Evolutionary conservation across 768 basidiomycete genomes (phyloP).

Genomic region (Serendipita vermifera): DNA sequence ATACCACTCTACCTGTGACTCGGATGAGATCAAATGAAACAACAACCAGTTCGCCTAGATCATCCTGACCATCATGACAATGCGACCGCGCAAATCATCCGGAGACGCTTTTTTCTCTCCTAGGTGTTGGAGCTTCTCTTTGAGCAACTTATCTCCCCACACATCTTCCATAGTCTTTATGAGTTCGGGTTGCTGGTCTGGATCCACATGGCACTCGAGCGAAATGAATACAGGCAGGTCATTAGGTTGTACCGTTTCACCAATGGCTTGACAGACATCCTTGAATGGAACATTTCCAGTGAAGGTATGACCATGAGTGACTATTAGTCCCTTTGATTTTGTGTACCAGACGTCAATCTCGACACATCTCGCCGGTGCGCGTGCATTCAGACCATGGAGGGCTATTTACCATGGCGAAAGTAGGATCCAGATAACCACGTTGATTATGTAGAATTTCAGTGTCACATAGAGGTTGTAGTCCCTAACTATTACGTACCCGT

Average conservation of each 20-base stretch:
- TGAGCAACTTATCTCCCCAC: conserved; percentile 42
- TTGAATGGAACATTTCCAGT: conserved; percentile 40
- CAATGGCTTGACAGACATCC: conserved; percentile 42
- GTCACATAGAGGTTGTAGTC: too few relatives aligned
- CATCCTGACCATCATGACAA: conserved; percentile 49
- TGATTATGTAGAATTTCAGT: too few relatives aligned
- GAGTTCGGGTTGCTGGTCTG: conserved; percentile 38
- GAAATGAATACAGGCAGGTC: conserved; percentile 49
- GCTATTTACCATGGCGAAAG: too few relatives aligned
- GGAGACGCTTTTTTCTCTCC: conserved; percentile 32
- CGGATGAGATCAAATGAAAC: not conserved
- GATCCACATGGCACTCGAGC: conserved; percentile 49
- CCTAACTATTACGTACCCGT: not conserved
- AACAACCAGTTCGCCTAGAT: too few relatives aligned
- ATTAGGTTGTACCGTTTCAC: conserved; percentile 24
- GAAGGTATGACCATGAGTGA: conserved; percentile 51
- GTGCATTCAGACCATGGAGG: not conserved
- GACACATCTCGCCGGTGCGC: conserved; percentile 36
- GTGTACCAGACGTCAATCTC: conserved; percentile 60
- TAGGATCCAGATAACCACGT: too few relatives aligned
- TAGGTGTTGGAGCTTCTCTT: conserved; percentile 27
- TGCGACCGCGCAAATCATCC: conserved; percentile 36
- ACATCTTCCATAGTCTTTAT: conserved; percentile 37
- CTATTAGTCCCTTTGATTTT: conserved; percentile 33
- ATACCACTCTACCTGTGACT: conserved; percentile 17